A percentile compares a stretch with the other conserved stretches of the same genome.
These are phyloP conservation scores for Allantophomopsis lycopodina DNA, from an alignment of 2,329 filamentous ascomycete genomes.

Conservation along the genomic window DNA sequence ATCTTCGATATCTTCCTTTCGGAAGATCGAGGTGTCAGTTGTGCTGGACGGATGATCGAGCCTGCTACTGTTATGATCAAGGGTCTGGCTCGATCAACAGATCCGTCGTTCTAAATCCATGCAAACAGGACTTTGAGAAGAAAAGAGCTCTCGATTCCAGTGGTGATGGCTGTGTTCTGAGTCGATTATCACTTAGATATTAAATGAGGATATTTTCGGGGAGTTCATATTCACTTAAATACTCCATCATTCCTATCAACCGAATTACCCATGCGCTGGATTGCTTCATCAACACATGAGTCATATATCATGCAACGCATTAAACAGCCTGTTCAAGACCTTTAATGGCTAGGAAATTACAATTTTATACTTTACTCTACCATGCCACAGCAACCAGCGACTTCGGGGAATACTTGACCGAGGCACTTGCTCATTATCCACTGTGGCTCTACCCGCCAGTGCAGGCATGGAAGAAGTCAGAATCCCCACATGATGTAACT, in stretches of 20 bases:
- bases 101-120: slow-evolving; percentile 50
- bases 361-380: too few species aligned
- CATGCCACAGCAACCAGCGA: slow-evolving; percentile 26
- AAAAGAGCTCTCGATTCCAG: not conserved
- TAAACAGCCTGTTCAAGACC: slow-evolving; percentile 34
- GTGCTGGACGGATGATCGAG: slow-evolving; percentile 34
- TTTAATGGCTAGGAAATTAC: too few species aligned
- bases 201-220: slow-evolving; percentile 51
- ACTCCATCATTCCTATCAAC: slow-evolving; percentile 46
- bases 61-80: slow-evolving; percentile 9
- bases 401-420: slow-evolving; percentile 35
- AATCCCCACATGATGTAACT: slow-evolving; percentile 9
- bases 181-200: slow-evolving; percentile 39
- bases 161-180: slow-evolving; percentile 23
- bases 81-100: slow-evolving; percentile 32
- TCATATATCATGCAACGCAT: slow-evolving; percentile 49
- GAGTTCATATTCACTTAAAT: slow-evolving; percentile 38
- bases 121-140: slow-evolving; percentile 19
- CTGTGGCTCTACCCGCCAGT: slow-evolving; percentile 42
- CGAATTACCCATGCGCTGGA: slow-evolving; percentile 41
- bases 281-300: slow-evolving; percentile 42
- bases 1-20: slow-evolving; percentile 39
- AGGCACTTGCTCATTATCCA: slow-evolving; percentile 15
- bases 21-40: slow-evolving; percentile 31
- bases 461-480: slow-evolving; percentile 7